A percentile compares a stretch with the other conserved stretches of the same genome.
phyloP scores from a whole-genome alignment of 257 asterid species.

The Gentiana straminea region DNA sequence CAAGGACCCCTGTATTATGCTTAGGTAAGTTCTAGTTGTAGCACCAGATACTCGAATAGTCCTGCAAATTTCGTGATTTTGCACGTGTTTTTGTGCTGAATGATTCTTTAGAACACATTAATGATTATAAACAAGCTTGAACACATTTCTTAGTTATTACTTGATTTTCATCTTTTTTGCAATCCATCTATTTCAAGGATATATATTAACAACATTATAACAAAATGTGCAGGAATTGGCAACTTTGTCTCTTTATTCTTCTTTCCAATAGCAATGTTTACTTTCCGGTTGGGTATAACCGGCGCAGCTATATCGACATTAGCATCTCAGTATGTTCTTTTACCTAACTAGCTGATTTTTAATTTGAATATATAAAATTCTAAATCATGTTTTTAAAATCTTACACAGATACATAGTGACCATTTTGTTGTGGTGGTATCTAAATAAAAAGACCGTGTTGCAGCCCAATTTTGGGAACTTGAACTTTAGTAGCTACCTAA shows the following conservation, averaged over 20 bases:
- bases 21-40: constrained; percentile 19
- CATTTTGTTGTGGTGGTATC: constrained; percentile 30
- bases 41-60: background rate
- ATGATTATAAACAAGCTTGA: too few species aligned
- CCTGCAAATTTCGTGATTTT: background rate
- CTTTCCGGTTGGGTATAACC: constrained; percentile 25
- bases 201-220: background rate
- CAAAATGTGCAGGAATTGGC: constrained; percentile 24
- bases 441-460: constrained; percentile 25
- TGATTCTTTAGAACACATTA: background rate
- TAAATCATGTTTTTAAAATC: background rate
- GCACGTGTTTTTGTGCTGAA: background rate
- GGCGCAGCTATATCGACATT: constrained; percentile 43
- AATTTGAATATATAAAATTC: background rate
- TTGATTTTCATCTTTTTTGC: too few species aligned
- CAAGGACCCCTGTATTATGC: constrained; percentile 30
- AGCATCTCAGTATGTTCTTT: constrained; percentile 32
- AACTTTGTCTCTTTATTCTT: constrained; percentile 30
- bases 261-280: constrained; percentile 28
- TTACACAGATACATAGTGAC: constrained; percentile 32
- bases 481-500: constrained; percentile 27
- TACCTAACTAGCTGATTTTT: background rate
- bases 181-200: too few species aligned
- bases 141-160: too few species aligned
- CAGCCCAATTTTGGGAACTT: constrained; percentile 22